These are phyloP conservation scores for Tetrahymena thermophila DNA, from an alignment of 73 alveolate genomes.

Conservation along the genomic window DNA sequence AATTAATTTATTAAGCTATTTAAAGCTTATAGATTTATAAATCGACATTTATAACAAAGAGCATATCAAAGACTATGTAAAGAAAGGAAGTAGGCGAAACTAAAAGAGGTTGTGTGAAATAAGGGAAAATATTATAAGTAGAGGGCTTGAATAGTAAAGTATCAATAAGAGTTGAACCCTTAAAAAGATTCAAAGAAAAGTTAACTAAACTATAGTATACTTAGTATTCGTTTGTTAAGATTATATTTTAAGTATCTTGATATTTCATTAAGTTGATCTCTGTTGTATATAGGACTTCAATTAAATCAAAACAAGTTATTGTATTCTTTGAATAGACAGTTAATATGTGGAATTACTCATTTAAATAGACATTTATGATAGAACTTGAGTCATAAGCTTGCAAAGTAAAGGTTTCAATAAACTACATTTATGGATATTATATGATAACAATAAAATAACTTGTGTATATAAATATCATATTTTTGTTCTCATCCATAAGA, in stretches of 20 bases:
- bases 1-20: too few relatives aligned
- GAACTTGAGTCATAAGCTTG: background rate
- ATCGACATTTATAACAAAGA: too few relatives aligned
- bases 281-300: background rate
- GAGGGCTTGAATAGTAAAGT: background rate
- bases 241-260: too few relatives aligned
- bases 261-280: background rate
- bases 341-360: too few relatives aligned
- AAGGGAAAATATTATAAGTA: background rate
- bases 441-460: too few relatives aligned
- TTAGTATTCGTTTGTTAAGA: background rate
- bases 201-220: background rate
- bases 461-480: background rate
- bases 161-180: background rate
- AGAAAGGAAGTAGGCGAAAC: too few relatives aligned
- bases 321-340: background rate
- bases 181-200: background rate
- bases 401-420: background rate
- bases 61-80: too few relatives aligned
- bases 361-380: background rate
- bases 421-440: background rate
- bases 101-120: too few relatives aligned
- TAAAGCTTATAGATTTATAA: too few relatives aligned
- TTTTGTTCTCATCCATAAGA: background rate
- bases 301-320: background rate